These are phyloP conservation scores for Sordariomycetes sp. DNA, from an alignment of 2,329 filamentous ascomycete species.

Conservation along the genomic window DNA sequence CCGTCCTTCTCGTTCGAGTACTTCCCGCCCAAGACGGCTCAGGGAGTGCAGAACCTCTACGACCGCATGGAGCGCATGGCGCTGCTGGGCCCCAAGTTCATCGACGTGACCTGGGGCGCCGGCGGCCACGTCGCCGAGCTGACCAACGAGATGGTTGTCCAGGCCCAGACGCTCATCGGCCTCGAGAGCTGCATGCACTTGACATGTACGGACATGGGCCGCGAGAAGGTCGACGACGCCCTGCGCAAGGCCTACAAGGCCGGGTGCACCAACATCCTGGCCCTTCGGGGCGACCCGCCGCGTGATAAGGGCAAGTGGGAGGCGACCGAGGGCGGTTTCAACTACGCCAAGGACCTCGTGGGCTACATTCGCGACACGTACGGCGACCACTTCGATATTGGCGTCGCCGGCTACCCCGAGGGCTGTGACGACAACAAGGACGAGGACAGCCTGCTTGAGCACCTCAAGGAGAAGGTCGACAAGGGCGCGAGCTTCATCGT, in stretches of 20 bases:
- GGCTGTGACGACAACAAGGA: conserved; percentile 88
- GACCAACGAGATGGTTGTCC: conserved; percentile 94
- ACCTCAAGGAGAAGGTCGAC: conserved; percentile 95
- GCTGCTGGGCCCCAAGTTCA: conserved; percentile 82
- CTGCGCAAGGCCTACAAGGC: conserved; percentile 81
- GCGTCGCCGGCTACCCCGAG: conserved; percentile 92
- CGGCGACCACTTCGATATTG: conserved; percentile 74
- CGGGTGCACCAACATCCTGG: conserved; percentile 94
- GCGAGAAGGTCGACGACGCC: conserved; percentile 80
- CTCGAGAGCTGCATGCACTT: conserved; percentile 98
- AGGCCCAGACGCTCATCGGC: conserved; percentile 88
- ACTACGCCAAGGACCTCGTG: conserved; percentile 84
- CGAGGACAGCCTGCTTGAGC: conserved; percentile 71
- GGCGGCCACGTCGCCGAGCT: conserved; percentile 83
- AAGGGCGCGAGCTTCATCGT: conserved; percentile 88
- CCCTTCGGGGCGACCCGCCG: conserved; percentile 84
- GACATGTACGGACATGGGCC: conserved; percentile 96
- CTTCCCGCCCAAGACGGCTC: conserved; percentile 94
- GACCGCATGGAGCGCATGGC: conserved; percentile 99
- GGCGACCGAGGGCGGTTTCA: conserved; percentile 73
- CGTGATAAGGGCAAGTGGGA: conserved; percentile 91
- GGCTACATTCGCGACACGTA: conserved; percentile 69
- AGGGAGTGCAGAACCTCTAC: conserved; percentile 98
- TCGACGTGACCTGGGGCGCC: conserved; percentile 97
- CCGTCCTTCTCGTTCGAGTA: conserved; percentile 98